A percentile compares a stretch with the other conserved stretches of the same genome.
phyloP scores from a whole-genome alignment of 2,329 filamentous ascomycete genomes.

The Microcyclospora pomicola region DNA sequence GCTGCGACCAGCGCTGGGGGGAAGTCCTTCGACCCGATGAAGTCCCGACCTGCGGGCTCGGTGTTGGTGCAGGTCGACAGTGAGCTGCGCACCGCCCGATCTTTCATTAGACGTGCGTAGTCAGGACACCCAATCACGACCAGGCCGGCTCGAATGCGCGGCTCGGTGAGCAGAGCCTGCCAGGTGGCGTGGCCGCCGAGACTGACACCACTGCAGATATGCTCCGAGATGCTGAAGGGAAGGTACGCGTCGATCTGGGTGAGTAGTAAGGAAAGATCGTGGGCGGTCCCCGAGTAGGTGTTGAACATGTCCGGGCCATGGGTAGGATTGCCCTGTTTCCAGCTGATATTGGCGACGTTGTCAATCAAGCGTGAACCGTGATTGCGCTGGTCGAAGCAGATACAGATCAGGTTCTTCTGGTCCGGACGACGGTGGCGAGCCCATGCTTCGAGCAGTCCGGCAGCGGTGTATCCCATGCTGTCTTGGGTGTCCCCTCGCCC shows the following conservation, averaged over 20 bases:
- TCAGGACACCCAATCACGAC: conserved; percentile 83
- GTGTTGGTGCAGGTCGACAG: conserved; percentile 39
- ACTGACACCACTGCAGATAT: conserved; percentile 70
- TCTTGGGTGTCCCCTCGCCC: conserved; percentile 57
- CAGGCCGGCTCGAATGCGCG: conserved; percentile 63
- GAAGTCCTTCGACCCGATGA: conserved; percentile 68
- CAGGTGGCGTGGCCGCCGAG: conserved; percentile 80
- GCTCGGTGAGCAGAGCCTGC: conserved; percentile 67
- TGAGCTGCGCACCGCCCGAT: conserved; percentile 62
- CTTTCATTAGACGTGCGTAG: conserved; percentile 64
- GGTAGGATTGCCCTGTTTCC: conserved; percentile 61
- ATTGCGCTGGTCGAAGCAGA: conserved; percentile 85
- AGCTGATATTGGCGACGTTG: conserved; percentile 57
- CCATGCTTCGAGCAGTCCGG: conserved; percentile 55
- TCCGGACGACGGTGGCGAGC: conserved; percentile 32
- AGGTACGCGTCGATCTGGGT: conserved; percentile 66
- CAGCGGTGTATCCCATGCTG: conserved; percentile 62
- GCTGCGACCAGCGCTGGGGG: conserved; percentile 52
- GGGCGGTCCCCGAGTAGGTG: conserved; percentile 56
- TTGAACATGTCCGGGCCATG: conserved; percentile 92
- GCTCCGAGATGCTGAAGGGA: conserved; percentile 37
- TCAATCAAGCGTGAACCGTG: conserved; percentile 64
- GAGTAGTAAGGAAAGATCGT: conserved; percentile 63
- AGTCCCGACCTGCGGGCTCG: conserved; percentile 43
- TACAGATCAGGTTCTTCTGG: conserved; percentile 54